These are phyloP conservation scores for Helichrysum umbraculigerum DNA, from an alignment of 129 eudicot genomes.

Conservation along the genomic window DNA sequence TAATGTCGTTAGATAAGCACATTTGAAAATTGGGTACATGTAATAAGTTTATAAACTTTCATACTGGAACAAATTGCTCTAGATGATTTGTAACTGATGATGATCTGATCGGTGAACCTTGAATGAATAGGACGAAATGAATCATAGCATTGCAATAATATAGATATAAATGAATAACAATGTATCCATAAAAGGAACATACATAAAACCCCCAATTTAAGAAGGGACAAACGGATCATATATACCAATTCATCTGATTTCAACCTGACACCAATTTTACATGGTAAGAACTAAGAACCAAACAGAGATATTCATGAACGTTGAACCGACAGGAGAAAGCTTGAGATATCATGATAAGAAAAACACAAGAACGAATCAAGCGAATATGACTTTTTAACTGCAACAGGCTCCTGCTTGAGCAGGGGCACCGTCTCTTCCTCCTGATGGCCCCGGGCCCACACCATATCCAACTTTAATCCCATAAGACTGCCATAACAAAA, in stretches of 20 bases:
- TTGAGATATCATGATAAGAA: slow-evolving; percentile 16
- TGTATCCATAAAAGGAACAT: slow-evolving; percentile 12
- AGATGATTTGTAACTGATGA: neutral
- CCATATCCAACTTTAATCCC: slow-evolving; percentile 89
- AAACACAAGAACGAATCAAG: slow-evolving; percentile 9
- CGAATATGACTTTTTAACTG: slow-evolving; percentile 39
- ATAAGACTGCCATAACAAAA: slow-evolving; percentile 58
- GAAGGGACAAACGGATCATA: slow-evolving; percentile 1
- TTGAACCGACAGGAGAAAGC: slow-evolving; percentile 12
- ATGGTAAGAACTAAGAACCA: slow-evolving; percentile 23
- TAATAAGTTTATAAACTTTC: no score
- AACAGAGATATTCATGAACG: slow-evolving; percentile 21
- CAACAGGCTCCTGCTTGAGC: slow-evolving; percentile 77
- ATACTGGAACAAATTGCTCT: neutral
- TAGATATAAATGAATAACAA: neutral
- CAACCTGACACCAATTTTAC: slow-evolving; percentile 37
- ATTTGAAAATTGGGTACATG: no score
- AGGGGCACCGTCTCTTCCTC: slow-evolving; percentile 73
- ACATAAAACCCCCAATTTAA: slow-evolving; percentile 16
- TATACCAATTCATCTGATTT: slow-evolving; percentile 27
- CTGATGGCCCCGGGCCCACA: slow-evolving; percentile 61
- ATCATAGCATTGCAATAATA: neutral
- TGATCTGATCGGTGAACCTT: neutral
- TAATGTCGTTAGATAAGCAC: neutral
- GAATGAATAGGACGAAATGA: slow-evolving; percentile 1